phyloP scores from a whole-genome alignment of 768 basidiomycete species.

The Cystofilobasidium capitatum region DNA sequence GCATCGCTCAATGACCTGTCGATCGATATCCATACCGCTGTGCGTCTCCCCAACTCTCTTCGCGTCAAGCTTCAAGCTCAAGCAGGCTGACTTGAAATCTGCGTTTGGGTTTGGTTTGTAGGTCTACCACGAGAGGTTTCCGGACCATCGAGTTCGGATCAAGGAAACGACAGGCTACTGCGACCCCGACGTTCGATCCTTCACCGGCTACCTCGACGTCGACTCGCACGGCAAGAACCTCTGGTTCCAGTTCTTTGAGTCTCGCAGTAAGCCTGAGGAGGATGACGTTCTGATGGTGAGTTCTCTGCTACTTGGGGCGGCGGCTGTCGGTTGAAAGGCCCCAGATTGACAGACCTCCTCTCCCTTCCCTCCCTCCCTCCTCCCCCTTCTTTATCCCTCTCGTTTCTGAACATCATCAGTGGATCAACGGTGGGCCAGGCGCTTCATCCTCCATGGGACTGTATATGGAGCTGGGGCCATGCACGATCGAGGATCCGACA shows the following conservation, averaged over 20 bases:
- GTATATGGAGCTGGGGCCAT: constrained; percentile 15
- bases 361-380: too few species aligned
- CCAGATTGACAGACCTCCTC: neutral
- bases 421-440: neutral
- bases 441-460: neutral
- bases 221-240: constrained; percentile 18
- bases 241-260: constrained; percentile 27
- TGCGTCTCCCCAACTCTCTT: too few species aligned
- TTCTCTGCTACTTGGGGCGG: too few species aligned
- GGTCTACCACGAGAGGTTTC: constrained; percentile 8
- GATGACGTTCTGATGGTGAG: constrained; percentile 29
- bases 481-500: constrained; percentile 14
- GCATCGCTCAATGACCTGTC: too few species aligned
- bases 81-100: too few species aligned
- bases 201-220: constrained; percentile 28
- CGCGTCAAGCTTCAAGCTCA: too few species aligned
- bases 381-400: neutral
- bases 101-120: too few species aligned
- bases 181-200: constrained; percentile 17
- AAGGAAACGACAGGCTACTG: constrained; percentile 24
- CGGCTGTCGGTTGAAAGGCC: too few species aligned
- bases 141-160: constrained; percentile 18
- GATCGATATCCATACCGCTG: too few species aligned
- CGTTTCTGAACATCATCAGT: neutral
- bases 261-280: constrained; percentile 17